A percentile compares a stretch with the other conserved stretches of the same genome.
Evolutionary conservation across 306 rosid species (phyloP).

Genomic region (Fragaria ananassa): DNA sequence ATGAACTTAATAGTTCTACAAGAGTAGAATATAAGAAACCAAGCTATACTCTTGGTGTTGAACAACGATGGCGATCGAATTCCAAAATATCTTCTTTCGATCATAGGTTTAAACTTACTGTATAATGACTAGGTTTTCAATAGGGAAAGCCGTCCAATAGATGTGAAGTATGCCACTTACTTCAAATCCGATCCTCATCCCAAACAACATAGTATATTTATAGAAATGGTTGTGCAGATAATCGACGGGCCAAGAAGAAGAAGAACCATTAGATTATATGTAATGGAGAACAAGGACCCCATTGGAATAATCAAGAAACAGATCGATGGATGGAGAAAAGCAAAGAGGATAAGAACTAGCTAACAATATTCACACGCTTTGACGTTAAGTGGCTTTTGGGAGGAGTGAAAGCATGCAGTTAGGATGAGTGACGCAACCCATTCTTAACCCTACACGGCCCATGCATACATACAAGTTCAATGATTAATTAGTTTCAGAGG

Average conservation of each 20-base stretch:
- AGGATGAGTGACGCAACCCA: background rate
- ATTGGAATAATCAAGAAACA: background rate
- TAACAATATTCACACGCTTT: background rate
- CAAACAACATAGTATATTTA: background rate
- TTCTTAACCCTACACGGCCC: background rate
- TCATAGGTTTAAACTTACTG: background rate
- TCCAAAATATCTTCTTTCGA: background rate
- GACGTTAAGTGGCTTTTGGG: background rate
- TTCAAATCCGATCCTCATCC: background rate
- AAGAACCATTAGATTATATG: background rate
- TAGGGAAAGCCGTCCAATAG: background rate
- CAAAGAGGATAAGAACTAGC: slow-evolving; percentile 3
- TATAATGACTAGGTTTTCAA: background rate
- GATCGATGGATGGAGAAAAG: background rate
- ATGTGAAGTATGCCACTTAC: background rate
- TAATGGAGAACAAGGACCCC: background rate
- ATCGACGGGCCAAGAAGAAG: background rate
- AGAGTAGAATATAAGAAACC: background rate
- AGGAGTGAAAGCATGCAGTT: background rate
- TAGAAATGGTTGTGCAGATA: background rate
- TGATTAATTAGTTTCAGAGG: background rate
- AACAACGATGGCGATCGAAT: background rate
- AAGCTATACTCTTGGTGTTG: background rate
- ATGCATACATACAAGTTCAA: background rate
- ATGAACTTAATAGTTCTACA: background rate